Evolutionary conservation across 306 rosid genomes (phyloP).

Genomic region (Pyrus bretschneideri): DNA sequence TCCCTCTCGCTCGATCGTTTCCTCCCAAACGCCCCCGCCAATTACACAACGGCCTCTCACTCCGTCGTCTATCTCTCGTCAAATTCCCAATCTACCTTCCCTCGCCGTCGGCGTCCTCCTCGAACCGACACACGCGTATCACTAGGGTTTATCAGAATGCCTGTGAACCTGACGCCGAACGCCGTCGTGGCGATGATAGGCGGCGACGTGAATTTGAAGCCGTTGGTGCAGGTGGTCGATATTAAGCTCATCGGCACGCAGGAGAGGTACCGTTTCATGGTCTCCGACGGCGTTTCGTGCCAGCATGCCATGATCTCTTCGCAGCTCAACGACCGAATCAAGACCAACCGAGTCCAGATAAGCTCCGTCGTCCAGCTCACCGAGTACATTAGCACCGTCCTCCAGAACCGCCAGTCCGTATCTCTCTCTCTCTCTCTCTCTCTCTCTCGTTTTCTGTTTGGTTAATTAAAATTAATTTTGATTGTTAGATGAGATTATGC

Average conservation of each 20-base stretch:
- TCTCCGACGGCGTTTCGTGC: conserved; percentile 64
- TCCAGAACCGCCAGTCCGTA: conserved; percentile 70
- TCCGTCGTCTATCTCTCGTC: background rate
- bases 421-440: conserved; percentile 14
- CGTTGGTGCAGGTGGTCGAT: conserved; percentile 72
- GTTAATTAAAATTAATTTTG: background rate
- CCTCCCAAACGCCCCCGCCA: background rate
- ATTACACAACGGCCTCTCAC: background rate
- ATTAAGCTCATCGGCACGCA: conserved; percentile 44
- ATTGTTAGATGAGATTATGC: background rate
- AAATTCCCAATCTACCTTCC: background rate
- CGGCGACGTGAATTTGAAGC: conserved; percentile 79
- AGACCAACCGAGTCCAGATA: conserved; percentile 43
- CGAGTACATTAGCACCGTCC: conserved; percentile 60
- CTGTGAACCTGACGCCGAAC: conserved; percentile 77
- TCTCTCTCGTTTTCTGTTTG: background rate
- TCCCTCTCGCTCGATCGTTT: background rate
- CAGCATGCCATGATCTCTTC: conserved; percentile 75
- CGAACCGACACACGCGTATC: background rate
- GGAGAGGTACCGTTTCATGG: conserved; percentile 64
- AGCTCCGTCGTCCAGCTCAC: conserved; percentile 85
- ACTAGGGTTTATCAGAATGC: conserved; percentile 37
- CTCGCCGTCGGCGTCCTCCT: background rate
- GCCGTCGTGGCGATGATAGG: conserved; percentile 53
- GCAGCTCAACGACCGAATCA: conserved; percentile 66